Evolutionary conservation across 1,284 basidiomycete genomes (phyloP), one percentile per base, ranked within the genome.

Genomic region (Tranzscheliella williamsii): DNA sequence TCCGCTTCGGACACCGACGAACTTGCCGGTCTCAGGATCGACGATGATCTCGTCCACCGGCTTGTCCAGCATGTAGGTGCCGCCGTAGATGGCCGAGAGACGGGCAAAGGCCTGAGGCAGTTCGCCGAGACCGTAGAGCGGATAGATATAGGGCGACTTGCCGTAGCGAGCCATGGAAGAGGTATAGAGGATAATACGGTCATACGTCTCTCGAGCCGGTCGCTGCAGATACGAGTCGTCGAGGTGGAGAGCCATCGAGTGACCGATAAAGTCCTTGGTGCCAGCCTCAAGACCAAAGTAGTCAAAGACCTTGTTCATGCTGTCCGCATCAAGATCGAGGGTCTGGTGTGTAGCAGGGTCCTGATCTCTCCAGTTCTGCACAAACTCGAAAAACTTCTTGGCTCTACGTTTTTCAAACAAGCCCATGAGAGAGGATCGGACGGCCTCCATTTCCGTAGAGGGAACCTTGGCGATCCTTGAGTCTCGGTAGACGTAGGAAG

Each of bases 11-110:
- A 98, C 95, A 47, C 95, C 94, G 42, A 89, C 84, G 72, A 99
- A 97, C 78, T 89, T 90, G 75, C 95, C 95, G 54, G 79, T 78
- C 38, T 87, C 85, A 75, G 88, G 89, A 42, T 72, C 68, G 39
- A 88, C 88, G 55, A 96, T 87, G 72, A 98, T 91, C 78, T 90
- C 86, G 64, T 96, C 87, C 70, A 96, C 88, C 50, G 83, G 83
- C 82, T 98, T 98, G 83, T 97, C 92, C 50, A 99, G 87, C 95
- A 99, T 99, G 82, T 98, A 99, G 15, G 95, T 99, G 42, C 95
- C 95, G 44, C 95, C 95, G 79, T 99, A 97, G 78, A 99, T 97
- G 70, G 95, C 95, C 65, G 90, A 93, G 35, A 77, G 73, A 77
- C 95, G 91, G 15, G 95, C 95, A 76, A 99, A 99, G 3, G 94